Percentiles rank a stretch among this genome's conserved stretches.
Evolutionary conservation across 805 yeast species (phyloP).

Genomic region (Tetrapisispora nanseiensis): DNA sequence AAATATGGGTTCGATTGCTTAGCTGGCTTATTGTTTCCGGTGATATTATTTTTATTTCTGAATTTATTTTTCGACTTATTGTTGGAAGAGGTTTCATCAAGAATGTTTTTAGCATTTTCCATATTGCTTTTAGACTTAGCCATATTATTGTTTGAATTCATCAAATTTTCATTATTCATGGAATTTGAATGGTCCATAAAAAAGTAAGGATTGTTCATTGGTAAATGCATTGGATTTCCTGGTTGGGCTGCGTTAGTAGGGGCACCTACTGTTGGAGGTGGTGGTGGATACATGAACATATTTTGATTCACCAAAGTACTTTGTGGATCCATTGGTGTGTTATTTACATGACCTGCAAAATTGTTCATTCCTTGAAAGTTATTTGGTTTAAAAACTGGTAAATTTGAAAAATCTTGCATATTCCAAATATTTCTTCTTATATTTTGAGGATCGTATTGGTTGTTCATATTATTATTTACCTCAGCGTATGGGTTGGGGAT

Average conservation of each 20-base stretch:
- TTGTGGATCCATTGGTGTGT: constrained; percentile 2
- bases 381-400: constrained; percentile 23
- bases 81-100: constrained; percentile 4
- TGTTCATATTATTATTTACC: background rate
- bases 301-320: background rate
- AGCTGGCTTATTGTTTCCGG: constrained; percentile 5
- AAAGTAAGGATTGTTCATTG: constrained; percentile 4
- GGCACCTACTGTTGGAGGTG: background rate
- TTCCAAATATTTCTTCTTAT: constrained; percentile 19
- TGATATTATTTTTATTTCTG: constrained; percentile 4
- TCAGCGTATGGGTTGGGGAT: constrained; percentile 2
- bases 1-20: constrained; percentile 19
- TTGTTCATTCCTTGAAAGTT: constrained; percentile 3
- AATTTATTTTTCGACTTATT: constrained; percentile 2
- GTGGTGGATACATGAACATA: constrained; percentile 1
- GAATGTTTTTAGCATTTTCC: constrained; percentile 4
- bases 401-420: constrained; percentile 18
- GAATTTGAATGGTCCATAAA: constrained; percentile 4
- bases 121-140: constrained; percentile 2
- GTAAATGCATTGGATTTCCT: background rate
- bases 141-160: constrained; percentile 1
- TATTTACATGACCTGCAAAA: constrained; percentile 1
- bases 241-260: background rate
- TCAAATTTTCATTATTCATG: constrained; percentile 3
- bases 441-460: constrained; percentile 1